Evolutionary conservation across 2,329 filamentous ascomycete genomes (phyloP).

Genomic region (Chaetomium sp.): DNA sequence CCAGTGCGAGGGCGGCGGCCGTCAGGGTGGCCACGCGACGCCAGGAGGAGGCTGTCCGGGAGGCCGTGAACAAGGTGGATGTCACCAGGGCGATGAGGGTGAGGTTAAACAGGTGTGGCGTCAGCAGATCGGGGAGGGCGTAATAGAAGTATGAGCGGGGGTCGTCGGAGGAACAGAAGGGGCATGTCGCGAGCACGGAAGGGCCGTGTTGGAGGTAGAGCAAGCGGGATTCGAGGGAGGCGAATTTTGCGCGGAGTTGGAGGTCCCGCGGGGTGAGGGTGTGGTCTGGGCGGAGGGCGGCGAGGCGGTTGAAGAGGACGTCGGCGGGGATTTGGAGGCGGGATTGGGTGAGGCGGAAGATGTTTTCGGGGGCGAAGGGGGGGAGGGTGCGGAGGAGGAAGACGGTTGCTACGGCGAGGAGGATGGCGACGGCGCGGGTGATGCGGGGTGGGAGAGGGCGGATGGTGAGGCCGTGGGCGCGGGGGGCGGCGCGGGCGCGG

Average conservation of each 20-base stretch:
- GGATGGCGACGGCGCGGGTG: constrained; percentile 51
- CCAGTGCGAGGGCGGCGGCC: constrained; percentile 48
- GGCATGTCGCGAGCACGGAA: constrained; percentile 62
- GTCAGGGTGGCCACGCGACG: constrained; percentile 61
- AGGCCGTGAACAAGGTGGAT: constrained; percentile 54
- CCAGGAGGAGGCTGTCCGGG: constrained; percentile 60
- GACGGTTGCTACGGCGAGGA: constrained; percentile 39
- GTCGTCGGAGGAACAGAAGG: constrained; percentile 73
- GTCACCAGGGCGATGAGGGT: constrained; percentile 66
- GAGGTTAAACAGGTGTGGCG: constrained; percentile 77
- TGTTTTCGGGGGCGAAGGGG: constrained; percentile 65
- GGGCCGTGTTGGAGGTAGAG: constrained; percentile 83
- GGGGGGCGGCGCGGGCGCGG: constrained; percentile 40
- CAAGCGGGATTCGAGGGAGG: constrained; percentile 63
- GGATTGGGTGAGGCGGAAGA: constrained; percentile 71
- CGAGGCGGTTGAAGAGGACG: constrained; percentile 73
- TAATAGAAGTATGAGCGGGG: constrained; percentile 71
- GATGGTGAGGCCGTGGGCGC: constrained; percentile 41
- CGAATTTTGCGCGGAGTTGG: constrained; percentile 60
- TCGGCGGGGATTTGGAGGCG: constrained; percentile 73
- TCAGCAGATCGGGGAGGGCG: constrained; percentile 63
- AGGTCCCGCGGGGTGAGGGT: constrained; percentile 54
- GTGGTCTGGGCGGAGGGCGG: constrained; percentile 42
- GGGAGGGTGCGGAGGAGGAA: constrained; percentile 59
- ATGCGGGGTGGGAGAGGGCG: constrained; percentile 49